A percentile compares a stretch with the other conserved stretches of the same genome.
Evolutionary conservation across 1,284 basidiomycete genomes (phyloP).

Genomic region (Ganoderma lucidum): DNA sequence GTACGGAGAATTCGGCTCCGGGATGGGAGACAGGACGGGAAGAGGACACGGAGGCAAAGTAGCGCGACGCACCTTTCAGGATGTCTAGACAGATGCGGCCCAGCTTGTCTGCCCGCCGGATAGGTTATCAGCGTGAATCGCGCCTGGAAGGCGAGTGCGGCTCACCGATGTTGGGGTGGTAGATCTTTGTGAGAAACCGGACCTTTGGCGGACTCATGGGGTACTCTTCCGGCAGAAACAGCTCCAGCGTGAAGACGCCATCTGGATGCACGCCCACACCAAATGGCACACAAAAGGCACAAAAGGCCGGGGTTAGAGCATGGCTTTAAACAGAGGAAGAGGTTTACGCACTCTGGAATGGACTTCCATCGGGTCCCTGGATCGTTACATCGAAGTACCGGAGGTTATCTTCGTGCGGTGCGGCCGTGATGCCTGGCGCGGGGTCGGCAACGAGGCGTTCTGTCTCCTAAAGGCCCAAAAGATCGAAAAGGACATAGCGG

Average conservation of each 20-base stretch:
- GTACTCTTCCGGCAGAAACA: slow-evolving; percentile 99
- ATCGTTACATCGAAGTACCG: slow-evolving; percentile 99
- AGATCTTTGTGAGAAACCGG: slow-evolving; percentile 98
- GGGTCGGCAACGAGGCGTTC: slow-evolving; percentile 96
- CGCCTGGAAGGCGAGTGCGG: slow-evolving; percentile 11
- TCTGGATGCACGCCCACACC: slow-evolving; percentile 54
- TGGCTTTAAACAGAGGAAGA: neutral
- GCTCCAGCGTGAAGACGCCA: slow-evolving; percentile 93
- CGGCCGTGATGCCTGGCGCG: slow-evolving; percentile 93
- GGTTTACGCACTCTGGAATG: slow-evolving; percentile 84
- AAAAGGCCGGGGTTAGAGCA: neutral
- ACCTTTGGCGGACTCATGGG: slow-evolving; percentile 99
- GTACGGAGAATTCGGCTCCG: neutral
- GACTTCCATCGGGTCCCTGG: slow-evolving; percentile 91
- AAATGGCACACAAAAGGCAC: neutral
- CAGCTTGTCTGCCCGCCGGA: slow-evolving; percentile 81
- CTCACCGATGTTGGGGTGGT: slow-evolving; percentile 99
- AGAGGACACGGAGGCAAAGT: neutral
- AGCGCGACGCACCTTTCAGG: slow-evolving; percentile 75
- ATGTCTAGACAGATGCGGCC: slow-evolving; percentile 99
- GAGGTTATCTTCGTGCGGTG: slow-evolving; percentile 97
- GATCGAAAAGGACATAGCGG: neutral
- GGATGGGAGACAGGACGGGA: neutral
- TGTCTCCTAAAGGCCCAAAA: slow-evolving; percentile 77
- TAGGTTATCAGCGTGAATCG: slow-evolving; percentile 2